Percentiles rank a stretch among this genome's conserved stretches.
phyloP scores from a whole-genome alignment of 305 asterid species.

The Plantago coronopus region DNA sequence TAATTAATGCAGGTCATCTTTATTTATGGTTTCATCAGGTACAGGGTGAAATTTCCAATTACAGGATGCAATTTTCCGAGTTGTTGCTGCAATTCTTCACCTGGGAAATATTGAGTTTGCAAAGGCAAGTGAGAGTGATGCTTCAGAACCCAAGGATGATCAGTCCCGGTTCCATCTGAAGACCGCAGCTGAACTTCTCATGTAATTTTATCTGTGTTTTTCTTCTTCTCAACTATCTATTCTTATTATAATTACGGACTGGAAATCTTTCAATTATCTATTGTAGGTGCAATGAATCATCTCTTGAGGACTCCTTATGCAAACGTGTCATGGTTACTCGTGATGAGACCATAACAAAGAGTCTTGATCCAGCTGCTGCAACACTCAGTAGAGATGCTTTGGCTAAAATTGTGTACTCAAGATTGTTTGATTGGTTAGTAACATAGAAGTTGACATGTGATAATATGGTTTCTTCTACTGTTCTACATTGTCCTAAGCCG shows the following conservation, averaged over 20 bases:
- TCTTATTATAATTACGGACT: slow-evolving; percentile 10
- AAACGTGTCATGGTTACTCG: slow-evolving; percentile 83
- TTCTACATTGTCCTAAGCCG: slow-evolving; percentile 14
- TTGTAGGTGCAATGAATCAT: slow-evolving; percentile 64
- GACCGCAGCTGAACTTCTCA: slow-evolving; percentile 65
- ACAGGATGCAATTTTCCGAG: slow-evolving; percentile 81
- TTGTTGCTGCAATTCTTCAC: slow-evolving; percentile 84
- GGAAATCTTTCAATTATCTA: slow-evolving; percentile 26
- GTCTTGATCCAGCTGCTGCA: slow-evolving; percentile 67
- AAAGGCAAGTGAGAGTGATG: slow-evolving; percentile 58
- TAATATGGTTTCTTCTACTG: slow-evolving; percentile 2
- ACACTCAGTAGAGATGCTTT: slow-evolving; percentile 74
- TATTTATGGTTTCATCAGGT: neutral
- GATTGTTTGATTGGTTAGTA: slow-evolving; percentile 84
- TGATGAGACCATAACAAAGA: slow-evolving; percentile 78
- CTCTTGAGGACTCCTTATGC: slow-evolving; percentile 78
- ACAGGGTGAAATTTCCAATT: slow-evolving; percentile 25
- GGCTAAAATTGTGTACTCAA: slow-evolving; percentile 75
- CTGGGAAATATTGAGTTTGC: slow-evolving; percentile 74
- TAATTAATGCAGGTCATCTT: too few species aligned
- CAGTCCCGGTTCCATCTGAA: slow-evolving; percentile 62
- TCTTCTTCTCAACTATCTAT: neutral
- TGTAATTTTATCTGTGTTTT: slow-evolving; percentile 30
- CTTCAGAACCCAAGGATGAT: slow-evolving; percentile 60
- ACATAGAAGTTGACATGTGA: slow-evolving; percentile 13